Base-by-base conservation (phyloP, 371 early-diverging fungal genomes). In the Choanephora cucurbitarum region DNA sequence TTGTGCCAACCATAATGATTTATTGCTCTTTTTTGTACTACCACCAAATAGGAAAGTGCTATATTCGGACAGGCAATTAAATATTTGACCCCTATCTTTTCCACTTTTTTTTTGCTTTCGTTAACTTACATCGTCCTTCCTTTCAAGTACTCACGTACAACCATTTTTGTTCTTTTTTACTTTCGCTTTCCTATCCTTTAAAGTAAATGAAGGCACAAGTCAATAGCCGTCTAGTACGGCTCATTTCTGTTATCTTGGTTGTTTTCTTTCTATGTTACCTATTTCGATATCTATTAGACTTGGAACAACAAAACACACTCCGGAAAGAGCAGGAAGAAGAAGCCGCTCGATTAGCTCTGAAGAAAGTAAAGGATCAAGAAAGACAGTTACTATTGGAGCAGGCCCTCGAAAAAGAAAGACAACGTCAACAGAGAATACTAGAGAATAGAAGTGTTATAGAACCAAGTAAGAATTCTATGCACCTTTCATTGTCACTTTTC, bases 271-370 rank as follows among this genome's bases (percentile, higher is more conserved):
- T 65, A 0, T 44, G 47, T 14, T 65, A 60, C 28, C 19, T 65
- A 18, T 52, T 65, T 33, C 24, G 44, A 22, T 65, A 65, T 24
- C 21, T 65, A 17, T 17, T 59, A 13, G 49, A 56, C 13, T 21
- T 65, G 4, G 60, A 65, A 17, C 56, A 60, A 40, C 46, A 52
- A 39, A 65, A 60, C 7, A 47, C 37, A 19, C 17, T 65, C 0
- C 32, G 31, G 13, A 66, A 57, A 52, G 54, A 66, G 41, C 57
- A 60, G 28, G 66, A 66, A 49, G 54, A 55, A 14, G 48, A 57
- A 34, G 46, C 28, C 6, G 33, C 49, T 7, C 42, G 47, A 47
- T 21, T 52, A 3, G 6, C 44, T 19, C 19, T 56, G 4, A 24
- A 51, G 33, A 5, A 52, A 49, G 42, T 53, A 50, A 49, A 50